A percentile compares a stretch with the other conserved stretches of the same genome.
phyloP scores from a whole-genome alignment of 1,284 basidiomycete species.

The Phellinidium pouzarii region DNA sequence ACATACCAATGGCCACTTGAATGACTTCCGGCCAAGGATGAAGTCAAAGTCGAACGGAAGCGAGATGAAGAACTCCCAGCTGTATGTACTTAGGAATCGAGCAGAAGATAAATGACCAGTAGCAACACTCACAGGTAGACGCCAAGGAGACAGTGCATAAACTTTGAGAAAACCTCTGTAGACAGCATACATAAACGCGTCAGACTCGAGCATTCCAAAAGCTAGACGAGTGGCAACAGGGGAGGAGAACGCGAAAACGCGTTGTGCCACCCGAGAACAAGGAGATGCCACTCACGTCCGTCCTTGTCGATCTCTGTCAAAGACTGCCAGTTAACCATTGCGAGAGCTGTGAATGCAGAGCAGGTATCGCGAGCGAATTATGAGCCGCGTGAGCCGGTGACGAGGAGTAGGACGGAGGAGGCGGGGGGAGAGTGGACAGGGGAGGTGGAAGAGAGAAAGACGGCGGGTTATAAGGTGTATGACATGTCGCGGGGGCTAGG shows the following conservation, averaged over 20 bases:
- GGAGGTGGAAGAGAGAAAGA: slow-evolving; percentile 5
- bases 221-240: neutral
- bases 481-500: slow-evolving; percentile 1
- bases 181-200: slow-evolving; percentile 13
- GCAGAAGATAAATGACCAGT: slow-evolving; percentile 1
- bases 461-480: slow-evolving; percentile 2
- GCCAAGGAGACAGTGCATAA: slow-evolving; percentile 63
- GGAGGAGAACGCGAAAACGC: neutral
- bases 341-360: neutral
- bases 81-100: too few relatives aligned
- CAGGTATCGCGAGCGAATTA: neutral
- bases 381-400: neutral
- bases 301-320: slow-evolving; percentile 13
- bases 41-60: slow-evolving; percentile 64
- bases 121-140: slow-evolving; percentile 50
- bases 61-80: slow-evolving; percentile 62
- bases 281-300: slow-evolving; percentile 10
- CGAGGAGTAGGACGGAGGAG: neutral
- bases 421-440: slow-evolving; percentile 1
- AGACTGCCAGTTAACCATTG: slow-evolving; percentile 19
- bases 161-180: slow-evolving; percentile 51
- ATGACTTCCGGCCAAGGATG: slow-evolving; percentile 49
- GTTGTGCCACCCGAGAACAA: slow-evolving; percentile 7
- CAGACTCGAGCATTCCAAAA: slow-evolving; percentile 4
- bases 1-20: slow-evolving; percentile 56